Evolutionary conservation across 2,329 filamentous ascomycete genomes (phyloP).

Genomic region (Botrytis fabae): DNA sequence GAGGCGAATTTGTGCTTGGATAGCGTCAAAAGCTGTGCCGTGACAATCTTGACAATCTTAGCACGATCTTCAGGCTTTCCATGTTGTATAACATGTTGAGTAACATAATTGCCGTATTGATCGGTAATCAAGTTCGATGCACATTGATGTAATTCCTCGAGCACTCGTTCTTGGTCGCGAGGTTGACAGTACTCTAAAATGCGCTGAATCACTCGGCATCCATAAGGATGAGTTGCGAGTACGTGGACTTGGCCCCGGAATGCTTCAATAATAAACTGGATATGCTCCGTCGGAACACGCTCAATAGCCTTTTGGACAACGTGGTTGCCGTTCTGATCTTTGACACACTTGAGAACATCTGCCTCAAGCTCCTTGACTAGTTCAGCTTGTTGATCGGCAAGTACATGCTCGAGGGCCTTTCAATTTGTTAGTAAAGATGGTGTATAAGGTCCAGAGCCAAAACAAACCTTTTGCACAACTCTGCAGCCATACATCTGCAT

Average conservation of each 20-base stretch:
- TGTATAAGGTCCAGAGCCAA: not conserved
- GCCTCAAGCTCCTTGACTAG: slow-evolving; percentile 81
- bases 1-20: slow-evolving; percentile 97
- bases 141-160: slow-evolving; percentile 75
- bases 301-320: slow-evolving; percentile 94
- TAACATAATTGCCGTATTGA: slow-evolving; percentile 94
- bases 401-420: slow-evolving; percentile 82
- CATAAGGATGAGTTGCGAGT: slow-evolving; percentile 78
- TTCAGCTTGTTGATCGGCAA: slow-evolving; percentile 86
- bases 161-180: slow-evolving; percentile 67
- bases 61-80: slow-evolving; percentile 71
- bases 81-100: slow-evolving; percentile 84
- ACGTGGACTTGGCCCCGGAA: slow-evolving; percentile 73
- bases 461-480: slow-evolving; percentile 84
- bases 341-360: slow-evolving; percentile 74
- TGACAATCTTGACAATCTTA: slow-evolving; percentile 72
- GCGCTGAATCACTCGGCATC: slow-evolving; percentile 89
- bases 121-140: slow-evolving; percentile 75
- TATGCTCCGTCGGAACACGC: slow-evolving; percentile 71
- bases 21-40: slow-evolving; percentile 67
- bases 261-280: slow-evolving; percentile 81
- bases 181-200: slow-evolving; percentile 82
- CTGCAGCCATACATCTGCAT: slow-evolving; percentile 90
- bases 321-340: slow-evolving; percentile 91
- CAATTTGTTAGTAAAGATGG: slow-evolving; percentile 27